Conservation (phyloP, 768 basidiomycete genomes). For the Amanita inopinata region DNA sequence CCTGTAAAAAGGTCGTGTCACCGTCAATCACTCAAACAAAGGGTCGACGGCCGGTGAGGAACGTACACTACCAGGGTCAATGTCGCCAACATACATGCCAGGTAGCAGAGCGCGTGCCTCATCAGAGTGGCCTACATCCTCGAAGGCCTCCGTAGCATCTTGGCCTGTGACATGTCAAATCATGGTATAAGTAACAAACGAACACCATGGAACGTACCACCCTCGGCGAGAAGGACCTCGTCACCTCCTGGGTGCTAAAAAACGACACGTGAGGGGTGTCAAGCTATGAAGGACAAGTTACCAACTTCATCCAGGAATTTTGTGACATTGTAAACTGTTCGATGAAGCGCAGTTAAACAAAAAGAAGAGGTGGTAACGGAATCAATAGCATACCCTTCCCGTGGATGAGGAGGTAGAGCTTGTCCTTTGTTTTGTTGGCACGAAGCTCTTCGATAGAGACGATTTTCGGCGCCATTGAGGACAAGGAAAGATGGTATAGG, state of each 20-base stretch:
- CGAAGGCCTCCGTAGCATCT: constrained; percentile 97
- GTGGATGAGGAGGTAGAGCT: constrained; percentile 74
- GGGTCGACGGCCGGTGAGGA: constrained; percentile 8
- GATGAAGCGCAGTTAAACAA: background rate
- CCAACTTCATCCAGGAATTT: constrained; percentile 92
- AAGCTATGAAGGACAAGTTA: background rate
- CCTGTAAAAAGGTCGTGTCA: constrained; percentile 23
- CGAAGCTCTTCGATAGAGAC: constrained; percentile 72
- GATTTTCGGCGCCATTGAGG: constrained; percentile 38
- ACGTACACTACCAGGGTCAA: constrained; percentile 62
- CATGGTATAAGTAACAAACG: too few relatives aligned
- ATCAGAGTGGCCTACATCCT: constrained; percentile 98
- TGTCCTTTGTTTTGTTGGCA: constrained; percentile 63
- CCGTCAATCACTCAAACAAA: constrained; percentile 5
- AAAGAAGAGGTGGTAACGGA: constrained; percentile 24
- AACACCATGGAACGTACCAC: constrained; percentile 69
- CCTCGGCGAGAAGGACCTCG: constrained; percentile 92
- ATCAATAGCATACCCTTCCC: constrained; percentile 58
- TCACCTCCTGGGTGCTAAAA: constrained; percentile 92
- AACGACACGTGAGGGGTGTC: background rate
- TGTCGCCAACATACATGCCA: constrained; percentile 72
- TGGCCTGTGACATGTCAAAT: constrained; percentile 44
- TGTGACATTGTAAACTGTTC: constrained; percentile 82
- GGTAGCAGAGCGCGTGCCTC: constrained; percentile 85
- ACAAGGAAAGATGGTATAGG: constrained; percentile 7